Evolutionary conservation across 768 basidiomycete species (phyloP), one percentile per base, ranked within the genome.

Genomic region (Royoungia palumana): DNA sequence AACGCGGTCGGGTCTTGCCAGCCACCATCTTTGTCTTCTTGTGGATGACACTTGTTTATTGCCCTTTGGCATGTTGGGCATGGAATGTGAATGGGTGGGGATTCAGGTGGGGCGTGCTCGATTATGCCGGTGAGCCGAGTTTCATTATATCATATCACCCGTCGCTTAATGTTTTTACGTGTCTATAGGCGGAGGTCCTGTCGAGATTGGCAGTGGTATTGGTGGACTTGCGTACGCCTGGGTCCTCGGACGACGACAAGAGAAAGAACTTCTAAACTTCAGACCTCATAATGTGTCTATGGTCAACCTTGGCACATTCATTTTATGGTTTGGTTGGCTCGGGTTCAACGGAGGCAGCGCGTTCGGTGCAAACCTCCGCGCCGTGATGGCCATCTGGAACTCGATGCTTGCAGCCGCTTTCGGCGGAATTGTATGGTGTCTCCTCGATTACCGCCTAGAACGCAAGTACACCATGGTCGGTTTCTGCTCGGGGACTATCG

Each of bases 301-400:
- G 65, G 87, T 94, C 58, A 80, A 79, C 56, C 77, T 94, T 47
- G 91, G 92, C 55, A 93, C 88, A 9, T 87, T 83, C 57, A 78
- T 93, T 54, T 81, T 92, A 46, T 92, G 87, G 88, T 87, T 94
- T 63, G 89, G 90, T 21, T 90, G 83, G 83, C 70, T 85, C 48
- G 89, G 87, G n/a, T 92, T 93, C 76, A 94, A 94, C 70, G 92
- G 88, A 41, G 92, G 92, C 21, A 88, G 85, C 48, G 87, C 90
- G 3, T 89, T 90, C 57, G 87, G 87, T 24, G 89, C 90, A 30
- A 94, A 94, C 69, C 74, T 94, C 35, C 84, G 92, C 42, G 91
- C 90, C 3, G 75, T 92, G 49, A 80, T 85, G 64, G 90, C 91
- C 16, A 78, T 87, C 47, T 87, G 91, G 82, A 94, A 94, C 68